Base-by-base conservation (phyloP, 192 early-diverging fungal species). In the Diversispora epigaea region DNA sequence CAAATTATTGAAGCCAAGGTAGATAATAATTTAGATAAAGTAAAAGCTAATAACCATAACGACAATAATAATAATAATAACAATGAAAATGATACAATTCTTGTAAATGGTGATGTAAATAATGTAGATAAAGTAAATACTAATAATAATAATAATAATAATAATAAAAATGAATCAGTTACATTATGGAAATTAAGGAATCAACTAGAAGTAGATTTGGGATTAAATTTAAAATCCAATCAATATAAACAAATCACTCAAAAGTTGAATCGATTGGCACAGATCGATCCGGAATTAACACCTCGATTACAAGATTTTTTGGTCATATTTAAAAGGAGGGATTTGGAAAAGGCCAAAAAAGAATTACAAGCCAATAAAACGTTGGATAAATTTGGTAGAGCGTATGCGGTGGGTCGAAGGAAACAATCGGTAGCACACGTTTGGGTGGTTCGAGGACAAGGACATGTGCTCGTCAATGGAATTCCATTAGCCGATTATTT, bases 381-480 rank as follows among this genome's bases (percentile, higher is more conserved):
- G 3, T 78, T 89, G 32, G 94, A 96, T 77, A 82, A 89, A 44
- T 73, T 87, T 63, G 93, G 93, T 7, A 83, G 94, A 47, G 88
- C 91, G 32, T 89, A 87, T 79, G 90, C 92, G 0, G 81, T 83
- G 21, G 96, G 92, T 4, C 86, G 89, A 46, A 89, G 95, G 72
- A 98, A 98, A 86, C 87, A 91, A 66, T 89, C 95, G 2, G 81
- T 76, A 6, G 94, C 93, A 6, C 86, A 86, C 52, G 91, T 86
- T 40, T 96, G 88, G 88, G 68, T 95, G 1, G 88, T 94, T 0
- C 79, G 84, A 66, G 91, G 91, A 0, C 85, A 86, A 25, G 92
- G 92, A 60, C 78, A 88, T 56, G 79, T 92, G 4, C 75, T 91
- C 67, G 85, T 98, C 69, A 98, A 98, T 73, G 94, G 96, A 19